phyloP scores from a whole-genome alignment of 2,329 filamentous ascomycete genomes.

The Raffaelea ambrosiae region DNA sequence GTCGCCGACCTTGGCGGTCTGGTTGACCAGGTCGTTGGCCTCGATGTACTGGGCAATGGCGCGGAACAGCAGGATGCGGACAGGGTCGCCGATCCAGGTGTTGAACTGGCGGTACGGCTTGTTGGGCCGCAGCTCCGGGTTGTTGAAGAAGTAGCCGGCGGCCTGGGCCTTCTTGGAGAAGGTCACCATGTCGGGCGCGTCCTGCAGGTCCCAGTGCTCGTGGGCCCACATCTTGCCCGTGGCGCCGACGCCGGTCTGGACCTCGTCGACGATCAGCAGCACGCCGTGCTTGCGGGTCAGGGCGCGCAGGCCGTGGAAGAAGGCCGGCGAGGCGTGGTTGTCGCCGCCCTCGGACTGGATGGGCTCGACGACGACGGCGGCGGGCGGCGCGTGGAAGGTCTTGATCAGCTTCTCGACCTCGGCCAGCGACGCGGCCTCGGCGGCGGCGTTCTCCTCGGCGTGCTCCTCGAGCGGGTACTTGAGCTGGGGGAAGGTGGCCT shows the following conservation, averaged over 20 bases:
- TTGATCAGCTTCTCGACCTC: constrained; percentile 78
- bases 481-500: constrained; percentile 74
- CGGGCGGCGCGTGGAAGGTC: constrained; percentile 69
- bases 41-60: constrained; percentile 76
- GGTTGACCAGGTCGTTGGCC: constrained; percentile 64
- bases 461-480: constrained; percentile 83
- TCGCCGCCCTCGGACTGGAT: constrained; percentile 92
- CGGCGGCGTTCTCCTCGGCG: constrained; percentile 68
- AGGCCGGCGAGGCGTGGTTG: constrained; percentile 81
- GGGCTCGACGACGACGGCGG: constrained; percentile 78
- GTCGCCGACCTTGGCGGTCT: constrained; percentile 69
- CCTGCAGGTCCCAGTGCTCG: constrained; percentile 79
- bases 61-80: constrained; percentile 75
- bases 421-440: constrained; percentile 71
- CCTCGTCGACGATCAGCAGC: constrained; percentile 86
- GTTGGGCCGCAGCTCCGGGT: constrained; percentile 73
- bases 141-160: constrained; percentile 84
- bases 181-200: constrained; percentile 86
- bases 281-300: constrained; percentile 70
- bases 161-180: constrained; percentile 95
- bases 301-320: constrained; percentile 77
- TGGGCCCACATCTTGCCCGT: constrained; percentile 96
- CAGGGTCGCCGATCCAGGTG: constrained; percentile 94
- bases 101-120: constrained; percentile 96
- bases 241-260: constrained; percentile 86